These are phyloP conservation scores for Cercospora sp. DNA, from an alignment of 2,329 filamentous ascomycete genomes.

Conservation along the genomic window DNA sequence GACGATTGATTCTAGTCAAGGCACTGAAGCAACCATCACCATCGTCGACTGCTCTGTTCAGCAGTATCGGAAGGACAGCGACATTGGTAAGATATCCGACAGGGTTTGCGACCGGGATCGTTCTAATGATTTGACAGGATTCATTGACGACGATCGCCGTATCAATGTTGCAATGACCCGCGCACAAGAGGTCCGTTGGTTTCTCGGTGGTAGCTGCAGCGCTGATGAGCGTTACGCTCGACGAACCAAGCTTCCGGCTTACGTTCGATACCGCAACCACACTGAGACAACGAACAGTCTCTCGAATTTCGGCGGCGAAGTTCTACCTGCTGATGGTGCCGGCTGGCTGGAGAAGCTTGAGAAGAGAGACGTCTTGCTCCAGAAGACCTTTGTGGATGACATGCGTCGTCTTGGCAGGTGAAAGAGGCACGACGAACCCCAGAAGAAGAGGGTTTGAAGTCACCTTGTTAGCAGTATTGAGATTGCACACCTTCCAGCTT, in stretches of 20 bases:
- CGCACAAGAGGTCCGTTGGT: slow-evolving; percentile 21
- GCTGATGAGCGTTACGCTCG: neutral
- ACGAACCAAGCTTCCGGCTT: slow-evolving; percentile 7
- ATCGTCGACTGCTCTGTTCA: slow-evolving; percentile 27
- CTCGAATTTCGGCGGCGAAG: neutral
- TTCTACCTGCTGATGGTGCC: neutral
- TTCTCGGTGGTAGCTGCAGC: slow-evolving; percentile 20
- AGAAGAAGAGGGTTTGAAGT: neutral
- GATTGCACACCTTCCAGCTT: neutral
- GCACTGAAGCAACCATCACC: slow-evolving; percentile 21
- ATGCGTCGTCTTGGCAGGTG: neutral
- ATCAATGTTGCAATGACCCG: slow-evolving; percentile 26
- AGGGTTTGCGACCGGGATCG: neutral
- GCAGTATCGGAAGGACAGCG: slow-evolving; percentile 5
- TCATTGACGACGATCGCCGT: slow-evolving; percentile 22
- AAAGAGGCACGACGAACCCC: neutral
- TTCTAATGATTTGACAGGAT: slow-evolving; percentile 5
- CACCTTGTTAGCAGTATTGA: neutral
- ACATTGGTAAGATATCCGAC: slow-evolving; percentile 6
- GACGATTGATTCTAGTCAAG: slow-evolving; percentile 25
- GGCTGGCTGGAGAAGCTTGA: slow-evolving; percentile 12
- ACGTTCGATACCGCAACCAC: slow-evolving; percentile 13
- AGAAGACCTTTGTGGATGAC: slow-evolving; percentile 10
- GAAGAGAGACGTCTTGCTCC: neutral
- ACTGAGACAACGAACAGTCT: neutral